Conservation (phyloP, 768 basidiomycete genomes). For the Mycena haematopus region DNA sequence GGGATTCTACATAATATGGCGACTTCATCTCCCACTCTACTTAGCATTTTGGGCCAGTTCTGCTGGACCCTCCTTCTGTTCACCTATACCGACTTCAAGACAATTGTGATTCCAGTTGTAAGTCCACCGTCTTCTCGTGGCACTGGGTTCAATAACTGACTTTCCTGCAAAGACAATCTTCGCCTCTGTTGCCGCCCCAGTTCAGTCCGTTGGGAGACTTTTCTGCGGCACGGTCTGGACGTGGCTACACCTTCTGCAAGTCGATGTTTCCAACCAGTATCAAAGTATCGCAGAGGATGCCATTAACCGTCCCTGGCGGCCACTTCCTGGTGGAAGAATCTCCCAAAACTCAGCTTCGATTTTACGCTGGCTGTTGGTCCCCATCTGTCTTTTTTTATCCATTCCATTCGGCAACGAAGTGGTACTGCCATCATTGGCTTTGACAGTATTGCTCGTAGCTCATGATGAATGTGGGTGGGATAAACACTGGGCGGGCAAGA, state of each 20-base stretch:
- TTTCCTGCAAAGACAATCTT: not conserved
- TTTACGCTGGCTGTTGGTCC: not conserved
- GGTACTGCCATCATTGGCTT: not conserved
- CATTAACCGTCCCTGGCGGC: constrained; percentile 17
- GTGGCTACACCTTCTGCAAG: not conserved
- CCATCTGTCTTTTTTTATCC: not conserved
- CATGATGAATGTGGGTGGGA: not conserved
- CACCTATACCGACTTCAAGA: not conserved
- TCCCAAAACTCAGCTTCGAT: not conserved
- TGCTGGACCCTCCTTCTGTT: too few species aligned
- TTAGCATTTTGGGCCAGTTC: too few species aligned
- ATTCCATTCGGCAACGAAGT: not conserved
- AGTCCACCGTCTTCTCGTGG: not conserved
- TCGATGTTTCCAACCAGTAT: constrained; percentile 13
- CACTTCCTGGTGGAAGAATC: not conserved
- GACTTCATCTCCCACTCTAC: too few species aligned
- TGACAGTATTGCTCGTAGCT: not conserved
- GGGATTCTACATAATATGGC: too few species aligned
- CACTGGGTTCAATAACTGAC: too few species aligned
- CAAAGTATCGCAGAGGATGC: constrained; percentile 9
- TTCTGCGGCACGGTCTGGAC: not conserved
- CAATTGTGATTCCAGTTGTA: not conserved
- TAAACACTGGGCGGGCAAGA: not conserved
- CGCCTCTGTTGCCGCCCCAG: not conserved
- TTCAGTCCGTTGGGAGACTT: not conserved